phyloP scores from a whole-genome alignment of 768 basidiomycete species.

The Tephrocybe sp. region DNA sequence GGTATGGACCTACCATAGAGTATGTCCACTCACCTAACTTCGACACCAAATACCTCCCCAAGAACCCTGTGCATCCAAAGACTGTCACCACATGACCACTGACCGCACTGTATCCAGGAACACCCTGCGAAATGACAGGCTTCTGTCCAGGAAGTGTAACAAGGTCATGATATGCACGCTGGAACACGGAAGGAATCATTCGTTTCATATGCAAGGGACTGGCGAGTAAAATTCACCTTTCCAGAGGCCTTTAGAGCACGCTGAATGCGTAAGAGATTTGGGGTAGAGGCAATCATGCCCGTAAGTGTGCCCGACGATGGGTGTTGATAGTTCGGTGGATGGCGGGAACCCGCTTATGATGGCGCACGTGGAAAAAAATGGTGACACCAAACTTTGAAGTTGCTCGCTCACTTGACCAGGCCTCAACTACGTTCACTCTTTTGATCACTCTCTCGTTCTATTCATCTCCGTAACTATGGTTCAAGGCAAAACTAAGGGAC shows the following conservation, averaged over 20 bases:
- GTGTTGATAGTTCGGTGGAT: constrained; percentile 37
- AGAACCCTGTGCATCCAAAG: constrained; percentile 94
- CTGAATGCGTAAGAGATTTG: constrained; percentile 52
- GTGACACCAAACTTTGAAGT: constrained; percentile 15
- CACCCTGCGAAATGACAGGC: constrained; percentile 74
- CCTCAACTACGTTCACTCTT: neutral
- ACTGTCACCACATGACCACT: constrained; percentile 94
- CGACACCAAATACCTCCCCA: constrained; percentile 91
- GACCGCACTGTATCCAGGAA: constrained; percentile 82
- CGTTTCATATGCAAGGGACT: neutral
- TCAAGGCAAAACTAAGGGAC: constrained; percentile 86
- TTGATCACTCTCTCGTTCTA: neutral
- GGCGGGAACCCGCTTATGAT: constrained; percentile 31
- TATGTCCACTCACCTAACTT: constrained; percentile 73
- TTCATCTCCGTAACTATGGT: constrained; percentile 44
- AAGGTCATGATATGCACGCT: constrained; percentile 80
- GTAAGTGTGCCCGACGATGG: constrained; percentile 21
- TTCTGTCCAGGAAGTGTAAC: constrained; percentile 57
- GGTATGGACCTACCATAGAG: neutral
- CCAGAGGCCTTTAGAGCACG: constrained; percentile 45
- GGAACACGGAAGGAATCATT: constrained; percentile 11
- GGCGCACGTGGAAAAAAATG: constrained; percentile 32
- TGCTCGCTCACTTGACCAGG: neutral
- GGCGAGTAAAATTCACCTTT: constrained; percentile 34
- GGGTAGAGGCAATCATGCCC: constrained; percentile 46